These are phyloP conservation scores for Jatropha podagrica DNA, from an alignment of 441 rosid genomes.

Conservation along the genomic window DNA sequence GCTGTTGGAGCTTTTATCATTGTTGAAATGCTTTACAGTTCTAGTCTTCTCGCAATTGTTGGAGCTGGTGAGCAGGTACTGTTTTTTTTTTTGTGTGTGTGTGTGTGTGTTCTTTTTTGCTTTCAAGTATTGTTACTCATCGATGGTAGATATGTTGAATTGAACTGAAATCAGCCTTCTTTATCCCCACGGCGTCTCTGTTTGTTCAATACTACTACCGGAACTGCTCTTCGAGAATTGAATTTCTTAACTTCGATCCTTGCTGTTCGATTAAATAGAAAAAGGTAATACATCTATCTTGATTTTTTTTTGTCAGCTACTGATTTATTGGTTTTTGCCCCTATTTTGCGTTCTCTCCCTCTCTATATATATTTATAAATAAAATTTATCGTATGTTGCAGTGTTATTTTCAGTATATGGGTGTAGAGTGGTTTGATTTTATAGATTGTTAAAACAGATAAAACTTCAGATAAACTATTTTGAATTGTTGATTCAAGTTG, in stretches of 20 bases:
- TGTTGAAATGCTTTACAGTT: constrained; percentile 81
- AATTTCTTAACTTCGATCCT: constrained; percentile 77
- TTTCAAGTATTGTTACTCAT: neutral
- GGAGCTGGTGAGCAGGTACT: constrained; percentile 95
- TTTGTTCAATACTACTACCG: constrained; percentile 66
- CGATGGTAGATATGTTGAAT: neutral
- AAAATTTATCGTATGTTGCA: neutral
- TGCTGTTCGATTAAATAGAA: constrained; percentile 76
- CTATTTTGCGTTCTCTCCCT: neutral
- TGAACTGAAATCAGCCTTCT: constrained; percentile 56
- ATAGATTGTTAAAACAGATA: neutral
- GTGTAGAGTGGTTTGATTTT: neutral
- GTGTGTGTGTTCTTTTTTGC: too few relatives aligned
- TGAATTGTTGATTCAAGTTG: neutral
- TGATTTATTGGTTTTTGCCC: neutral
- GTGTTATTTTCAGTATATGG: neutral
- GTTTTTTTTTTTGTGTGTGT: neutral
- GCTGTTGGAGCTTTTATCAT: constrained; percentile 68
- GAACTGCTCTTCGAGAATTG: constrained; percentile 67
- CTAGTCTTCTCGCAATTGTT: constrained; percentile 85
- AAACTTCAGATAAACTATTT: neutral
- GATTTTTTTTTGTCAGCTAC: neutral
- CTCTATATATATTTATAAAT: too few relatives aligned
- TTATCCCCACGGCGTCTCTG: constrained; percentile 85
- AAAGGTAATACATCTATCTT: constrained; percentile 40